Conservation (phyloP, 116 monocot species). For the Phalaenopsis hybrid region DNA sequence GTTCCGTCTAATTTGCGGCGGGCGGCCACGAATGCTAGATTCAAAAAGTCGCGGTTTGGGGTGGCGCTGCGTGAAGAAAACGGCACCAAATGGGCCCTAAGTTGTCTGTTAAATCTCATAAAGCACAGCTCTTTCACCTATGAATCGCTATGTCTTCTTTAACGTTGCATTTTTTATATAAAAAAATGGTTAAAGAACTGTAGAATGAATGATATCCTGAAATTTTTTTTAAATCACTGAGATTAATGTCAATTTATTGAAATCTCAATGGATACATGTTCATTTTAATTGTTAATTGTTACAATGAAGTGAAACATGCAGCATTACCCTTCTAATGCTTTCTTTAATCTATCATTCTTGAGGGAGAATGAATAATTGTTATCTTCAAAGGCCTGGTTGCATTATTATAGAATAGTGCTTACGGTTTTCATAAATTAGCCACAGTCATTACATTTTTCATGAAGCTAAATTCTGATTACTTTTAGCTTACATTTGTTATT, state of each 20-base stretch:
- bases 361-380: background rate
- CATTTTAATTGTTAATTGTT: background rate
- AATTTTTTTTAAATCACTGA: background rate
- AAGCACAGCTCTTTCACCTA: too few species aligned
- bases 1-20: too few species aligned
- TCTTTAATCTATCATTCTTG: background rate
- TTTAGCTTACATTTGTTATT: background rate
- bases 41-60: too few species aligned
- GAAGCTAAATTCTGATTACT: background rate
- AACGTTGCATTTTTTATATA: too few species aligned
- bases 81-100: too few species aligned
- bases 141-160: too few species aligned
- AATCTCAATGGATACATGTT: background rate
- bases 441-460: background rate
- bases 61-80: too few species aligned
- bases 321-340: background rate
- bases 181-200: background rate
- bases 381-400: background rate
- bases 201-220: background rate
- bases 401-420: background rate
- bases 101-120: too few species aligned
- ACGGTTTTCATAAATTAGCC: background rate
- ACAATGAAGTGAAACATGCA: background rate
- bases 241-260: background rate
- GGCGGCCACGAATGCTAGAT: too few species aligned